These are phyloP conservation scores for Sclerotiophoma versabilis DNA, from an alignment of 2,329 filamentous ascomycete species.

Conservation along the genomic window DNA sequence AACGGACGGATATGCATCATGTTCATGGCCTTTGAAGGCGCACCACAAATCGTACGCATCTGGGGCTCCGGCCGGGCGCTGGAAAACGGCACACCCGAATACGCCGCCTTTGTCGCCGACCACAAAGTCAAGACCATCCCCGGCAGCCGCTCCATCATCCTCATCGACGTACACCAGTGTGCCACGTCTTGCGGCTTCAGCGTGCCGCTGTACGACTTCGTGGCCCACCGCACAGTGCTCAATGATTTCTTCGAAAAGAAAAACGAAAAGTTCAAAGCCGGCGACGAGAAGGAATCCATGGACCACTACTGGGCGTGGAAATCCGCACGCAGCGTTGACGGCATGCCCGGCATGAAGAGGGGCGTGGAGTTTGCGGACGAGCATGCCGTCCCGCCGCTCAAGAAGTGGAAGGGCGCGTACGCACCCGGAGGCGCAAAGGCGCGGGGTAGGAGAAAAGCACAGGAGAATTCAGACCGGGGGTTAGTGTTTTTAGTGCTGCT, in stretches of 20 bases:
- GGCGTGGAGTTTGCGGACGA: slow-evolving; percentile 47
- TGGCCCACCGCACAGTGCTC: slow-evolving; percentile 48
- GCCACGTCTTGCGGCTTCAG: slow-evolving; percentile 53
- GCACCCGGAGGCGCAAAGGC: slow-evolving; percentile 32
- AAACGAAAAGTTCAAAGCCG: slow-evolving; percentile 42
- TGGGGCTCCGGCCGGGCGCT: slow-evolving; percentile 51
- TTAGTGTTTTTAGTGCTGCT: slow-evolving; percentile 38
- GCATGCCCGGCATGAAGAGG: slow-evolving; percentile 53
- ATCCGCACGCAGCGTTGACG: slow-evolving; percentile 53
- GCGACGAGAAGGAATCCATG: slow-evolving; percentile 51
- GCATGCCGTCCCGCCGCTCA: slow-evolving; percentile 50
- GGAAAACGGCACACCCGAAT: slow-evolving; percentile 49
- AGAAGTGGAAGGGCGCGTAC: slow-evolving; percentile 53
- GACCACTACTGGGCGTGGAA: slow-evolving; percentile 56
- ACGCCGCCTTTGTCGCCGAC: slow-evolving; percentile 41
- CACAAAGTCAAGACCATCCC: slow-evolving; percentile 48
- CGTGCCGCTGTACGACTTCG: slow-evolving; percentile 56
- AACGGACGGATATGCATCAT: slow-evolving; percentile 45
- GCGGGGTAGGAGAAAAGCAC: not conserved
- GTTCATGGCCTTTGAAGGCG: slow-evolving; percentile 53
- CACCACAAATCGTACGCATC: slow-evolving; percentile 53
- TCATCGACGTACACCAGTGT: slow-evolving; percentile 54
- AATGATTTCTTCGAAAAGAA: slow-evolving; percentile 54
- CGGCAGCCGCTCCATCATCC: slow-evolving; percentile 50
- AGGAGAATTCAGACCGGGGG: slow-evolving; percentile 11